Conservation (phyloP, 345 rosid species). For the Populus davidiana region DNA sequence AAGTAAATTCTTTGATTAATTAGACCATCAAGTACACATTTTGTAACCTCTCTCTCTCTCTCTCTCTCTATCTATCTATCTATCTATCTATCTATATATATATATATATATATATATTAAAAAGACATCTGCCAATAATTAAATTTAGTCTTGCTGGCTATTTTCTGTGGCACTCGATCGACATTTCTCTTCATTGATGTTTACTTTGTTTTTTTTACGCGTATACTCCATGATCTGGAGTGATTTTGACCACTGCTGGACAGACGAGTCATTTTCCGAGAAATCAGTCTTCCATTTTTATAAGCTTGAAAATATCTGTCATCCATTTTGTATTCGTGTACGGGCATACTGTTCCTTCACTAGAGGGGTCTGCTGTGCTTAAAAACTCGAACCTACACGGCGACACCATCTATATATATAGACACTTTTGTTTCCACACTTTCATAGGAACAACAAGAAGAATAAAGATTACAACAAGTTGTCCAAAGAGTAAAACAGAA, state of each 20-base stretch:
- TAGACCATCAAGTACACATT: neutral
- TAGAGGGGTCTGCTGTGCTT: slow-evolving; percentile 15
- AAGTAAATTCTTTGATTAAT: too few species aligned
- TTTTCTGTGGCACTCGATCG: neutral
- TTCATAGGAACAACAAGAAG: neutral
- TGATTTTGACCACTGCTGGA: slow-evolving; percentile 14
- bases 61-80: too few species aligned
- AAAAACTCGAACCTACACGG: neutral
- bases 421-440: slow-evolving; percentile 8
- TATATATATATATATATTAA: too few species aligned
- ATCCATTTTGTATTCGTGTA: slow-evolving; percentile 35
- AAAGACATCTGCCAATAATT: neutral
- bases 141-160: neutral
- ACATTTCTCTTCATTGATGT: neutral
- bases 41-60: too few species aligned
- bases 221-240: slow-evolving; percentile 1
- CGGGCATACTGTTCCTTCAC: slow-evolving; percentile 22
- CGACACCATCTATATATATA: slow-evolving; percentile 36
- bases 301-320: slow-evolving; percentile 39
- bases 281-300: neutral
- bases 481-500: neutral
- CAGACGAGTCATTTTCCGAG: slow-evolving; percentile 15
- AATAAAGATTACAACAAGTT: neutral
- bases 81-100: too few species aligned
- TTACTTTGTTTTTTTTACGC: neutral